phyloP scores from a whole-genome alignment of 495 filamentous ascomycete genomes.

The Penicillium desertorum region DNA sequence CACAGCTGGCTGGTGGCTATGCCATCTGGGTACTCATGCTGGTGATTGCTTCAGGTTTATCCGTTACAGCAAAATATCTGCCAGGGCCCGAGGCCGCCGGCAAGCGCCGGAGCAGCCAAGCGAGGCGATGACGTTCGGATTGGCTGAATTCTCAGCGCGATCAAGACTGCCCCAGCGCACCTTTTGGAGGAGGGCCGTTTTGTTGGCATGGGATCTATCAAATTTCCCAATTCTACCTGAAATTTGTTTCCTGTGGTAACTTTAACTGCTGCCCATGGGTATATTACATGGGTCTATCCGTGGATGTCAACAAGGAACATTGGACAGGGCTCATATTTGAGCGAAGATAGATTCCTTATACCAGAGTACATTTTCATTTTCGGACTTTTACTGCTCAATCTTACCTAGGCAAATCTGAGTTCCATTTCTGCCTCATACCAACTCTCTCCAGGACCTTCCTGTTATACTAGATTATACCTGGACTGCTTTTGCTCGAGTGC shows the following conservation, averaged over 20 bases:
- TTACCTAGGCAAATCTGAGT: background rate
- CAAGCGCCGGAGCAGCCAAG: slow-evolving; percentile 9
- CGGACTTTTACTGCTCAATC: background rate
- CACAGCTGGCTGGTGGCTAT: slow-evolving; percentile 57
- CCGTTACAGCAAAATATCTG: slow-evolving; percentile 45
- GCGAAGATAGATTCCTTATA: background rate
- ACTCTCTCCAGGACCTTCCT: background rate
- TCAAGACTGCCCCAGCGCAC: background rate
- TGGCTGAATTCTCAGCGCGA: background rate
- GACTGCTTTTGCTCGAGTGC: too few species aligned
- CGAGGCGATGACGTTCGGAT: background rate
- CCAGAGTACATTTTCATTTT: background rate
- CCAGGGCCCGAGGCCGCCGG: slow-evolving; percentile 14
- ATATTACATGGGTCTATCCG: background rate
- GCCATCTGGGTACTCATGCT: slow-evolving; percentile 64
- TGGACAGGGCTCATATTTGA: background rate
- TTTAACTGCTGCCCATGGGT: background rate
- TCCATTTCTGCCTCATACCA: background rate
- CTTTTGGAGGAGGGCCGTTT: background rate
- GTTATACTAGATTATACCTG: background rate
- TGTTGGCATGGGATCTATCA: background rate
- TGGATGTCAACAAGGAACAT: background rate
- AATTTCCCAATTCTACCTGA: background rate
- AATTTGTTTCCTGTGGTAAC: background rate
- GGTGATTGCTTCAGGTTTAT: slow-evolving; percentile 45